Evolutionary conservation across 1,284 basidiomycete species (phyloP), one percentile per base, ranked within the genome.

Genomic region (Ganoderma leucocontextum): DNA sequence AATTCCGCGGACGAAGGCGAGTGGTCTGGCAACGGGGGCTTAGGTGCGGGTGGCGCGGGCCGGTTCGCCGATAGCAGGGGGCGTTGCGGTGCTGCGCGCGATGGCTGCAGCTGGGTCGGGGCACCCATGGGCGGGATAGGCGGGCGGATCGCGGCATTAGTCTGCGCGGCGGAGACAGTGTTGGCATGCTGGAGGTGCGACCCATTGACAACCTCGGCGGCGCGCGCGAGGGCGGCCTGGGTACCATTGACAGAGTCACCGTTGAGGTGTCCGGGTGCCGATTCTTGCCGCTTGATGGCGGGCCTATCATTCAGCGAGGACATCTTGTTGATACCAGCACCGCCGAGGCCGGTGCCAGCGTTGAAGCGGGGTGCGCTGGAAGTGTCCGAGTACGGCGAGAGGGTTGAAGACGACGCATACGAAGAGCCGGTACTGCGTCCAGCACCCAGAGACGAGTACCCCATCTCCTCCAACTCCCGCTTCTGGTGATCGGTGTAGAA

Each of bases 401-500:
- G 77, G 10, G 78, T 76, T 17, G 73, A 74, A 2, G 69, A 65
- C 13, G 67, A 69, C 42, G 63, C 53, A 66, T 70, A 73, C 17
- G 69, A 64, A 12, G 35, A 36, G 38, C 63, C 65, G 29, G 62
- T 35, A 19, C 59, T 64, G 55, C 73, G 71, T 36, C 71, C 66
- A 36, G 68, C 70, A 25, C 67, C 41, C 15, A 72, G 55, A 12
- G 66, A 35, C n/a, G 72, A 66, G 13, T 77, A 72, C 1, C 83
- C 80, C 78, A 83, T 87, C 83, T 92, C 91, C 75, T 97, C 95
- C 77, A 93, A 82, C 77, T 94, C 94, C n/a, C 93, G 90, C 80
- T 96, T 96, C 83, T 98, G 96, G 75, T 96, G 96, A 78, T 98
- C 95, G 15, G 97, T 99, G 82, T 99, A 99, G 83, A 99, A 99